Conservation (phyloP, 768 basidiomycete species). For the Epithele typhae region DNA sequence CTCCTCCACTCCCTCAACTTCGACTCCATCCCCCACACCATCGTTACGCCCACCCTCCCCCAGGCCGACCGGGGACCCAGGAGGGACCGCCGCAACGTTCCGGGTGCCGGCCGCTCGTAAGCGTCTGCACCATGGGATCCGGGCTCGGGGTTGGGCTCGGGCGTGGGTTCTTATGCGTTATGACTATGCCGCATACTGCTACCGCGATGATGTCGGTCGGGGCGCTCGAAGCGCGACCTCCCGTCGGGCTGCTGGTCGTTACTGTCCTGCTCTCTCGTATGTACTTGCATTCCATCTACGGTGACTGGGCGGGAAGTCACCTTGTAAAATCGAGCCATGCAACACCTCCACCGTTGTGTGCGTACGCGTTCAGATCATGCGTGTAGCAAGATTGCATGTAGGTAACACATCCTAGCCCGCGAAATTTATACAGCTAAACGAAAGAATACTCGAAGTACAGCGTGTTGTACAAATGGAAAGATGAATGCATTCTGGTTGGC, state of each 20-base stretch:
- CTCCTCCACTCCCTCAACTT: slow-evolving; percentile 92
- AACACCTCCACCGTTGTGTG: slow-evolving; percentile 2
- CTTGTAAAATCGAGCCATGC: slow-evolving; percentile 14
- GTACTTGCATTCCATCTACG: slow-evolving; percentile 11
- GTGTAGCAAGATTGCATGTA: too few species aligned
- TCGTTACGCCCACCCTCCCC: slow-evolving; percentile 60
- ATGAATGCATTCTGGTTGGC: too few species aligned
- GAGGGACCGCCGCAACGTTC: slow-evolving; percentile 74
- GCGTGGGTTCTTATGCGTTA: slow-evolving; percentile 14
- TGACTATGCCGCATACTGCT: slow-evolving; percentile 17
- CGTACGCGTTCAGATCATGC: too few species aligned
- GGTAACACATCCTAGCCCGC: too few species aligned
- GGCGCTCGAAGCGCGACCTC: slow-evolving; percentile 10
- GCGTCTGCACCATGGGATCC: not conserved
- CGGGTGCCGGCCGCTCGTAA: slow-evolving; percentile 63
- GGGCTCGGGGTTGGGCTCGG: not conserved
- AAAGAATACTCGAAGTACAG: too few species aligned
- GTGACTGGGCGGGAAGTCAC: slow-evolving; percentile 11
- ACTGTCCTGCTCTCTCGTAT: slow-evolving; percentile 13
- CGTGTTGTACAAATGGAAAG: too few species aligned
- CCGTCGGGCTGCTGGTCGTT: slow-evolving; percentile 11
- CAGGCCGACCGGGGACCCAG: slow-evolving; percentile 67
- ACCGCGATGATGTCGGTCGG: slow-evolving; percentile 6
- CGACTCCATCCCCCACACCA: slow-evolving; percentile 78
- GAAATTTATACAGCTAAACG: too few species aligned